These are phyloP conservation scores for Candida khao-thaluensis DNA, from an alignment of 805 yeast species.

Conservation along the genomic window DNA sequence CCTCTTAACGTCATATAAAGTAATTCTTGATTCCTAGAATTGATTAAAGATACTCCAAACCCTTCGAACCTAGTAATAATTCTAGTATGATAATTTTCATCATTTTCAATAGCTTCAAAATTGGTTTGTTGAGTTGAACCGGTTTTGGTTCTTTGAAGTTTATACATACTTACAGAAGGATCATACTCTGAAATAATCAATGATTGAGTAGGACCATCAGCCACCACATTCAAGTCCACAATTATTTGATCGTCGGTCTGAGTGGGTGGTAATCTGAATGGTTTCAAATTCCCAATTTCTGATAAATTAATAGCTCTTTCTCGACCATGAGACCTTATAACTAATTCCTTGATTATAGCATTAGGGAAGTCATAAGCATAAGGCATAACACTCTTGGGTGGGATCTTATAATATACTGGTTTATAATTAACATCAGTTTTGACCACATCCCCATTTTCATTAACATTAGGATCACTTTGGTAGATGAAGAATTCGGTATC, in stretches of 20 bases:
- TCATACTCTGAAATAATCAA: conserved; percentile 82
- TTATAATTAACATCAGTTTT: conserved; percentile 56
- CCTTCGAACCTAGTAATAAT: conserved; percentile 74
- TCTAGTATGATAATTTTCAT: conserved; percentile 51
- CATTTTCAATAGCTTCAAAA: conserved; percentile 55
- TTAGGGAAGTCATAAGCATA: conserved; percentile 98
- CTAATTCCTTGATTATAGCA: conserved; percentile 76
- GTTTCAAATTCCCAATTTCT: conserved; percentile 88
- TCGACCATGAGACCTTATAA: conserved; percentile 67
- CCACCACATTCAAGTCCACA: conserved; percentile 87
- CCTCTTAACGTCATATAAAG: conserved; percentile 84
- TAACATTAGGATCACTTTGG: conserved; percentile 75
- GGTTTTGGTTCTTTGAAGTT: conserved; percentile 36
- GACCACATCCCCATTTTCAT: conserved; percentile 58
- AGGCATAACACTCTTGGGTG: conserved; percentile 93
- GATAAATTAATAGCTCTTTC: conserved; percentile 82
- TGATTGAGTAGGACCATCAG: conserved; percentile 94
- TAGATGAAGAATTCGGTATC: conserved; percentile 82
- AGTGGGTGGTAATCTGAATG: conserved; percentile 69
- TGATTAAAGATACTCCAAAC: conserved; percentile 81
- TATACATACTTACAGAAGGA: conserved; percentile 73
- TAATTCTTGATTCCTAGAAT: conserved; percentile 68
- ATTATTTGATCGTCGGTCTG: conserved; percentile 43
- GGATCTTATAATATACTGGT: conserved; percentile 78
- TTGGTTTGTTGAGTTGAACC: conserved; percentile 35